These are phyloP conservation scores for Myochromella boudieri DNA, from an alignment of 768 basidiomycete species.

Conservation along the genomic window DNA sequence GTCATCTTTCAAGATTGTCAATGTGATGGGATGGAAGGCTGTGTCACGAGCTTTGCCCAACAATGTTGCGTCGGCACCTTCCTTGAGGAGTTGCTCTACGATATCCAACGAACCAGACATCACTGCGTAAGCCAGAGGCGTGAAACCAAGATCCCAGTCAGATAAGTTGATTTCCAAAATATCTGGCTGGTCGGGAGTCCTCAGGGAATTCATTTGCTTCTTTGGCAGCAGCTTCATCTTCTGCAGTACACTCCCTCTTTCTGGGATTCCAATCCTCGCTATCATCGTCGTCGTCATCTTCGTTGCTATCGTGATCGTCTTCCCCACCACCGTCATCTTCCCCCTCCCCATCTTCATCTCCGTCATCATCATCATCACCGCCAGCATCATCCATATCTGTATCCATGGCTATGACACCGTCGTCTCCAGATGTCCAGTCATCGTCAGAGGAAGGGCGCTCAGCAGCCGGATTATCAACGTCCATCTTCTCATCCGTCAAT, in stretches of 20 bases:
- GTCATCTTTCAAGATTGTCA: slow-evolving; percentile 39
- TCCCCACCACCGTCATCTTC: slow-evolving; percentile 17
- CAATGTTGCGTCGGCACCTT: slow-evolving; percentile 45
- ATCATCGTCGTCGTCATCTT: not conserved
- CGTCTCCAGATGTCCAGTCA: slow-evolving; percentile 48
- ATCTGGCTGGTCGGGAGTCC: slow-evolving; percentile 51
- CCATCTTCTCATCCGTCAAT: slow-evolving; percentile 12
- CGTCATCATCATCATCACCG: slow-evolving; percentile 20
- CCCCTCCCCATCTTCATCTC: slow-evolving; percentile 8
- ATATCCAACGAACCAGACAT: slow-evolving; percentile 43
- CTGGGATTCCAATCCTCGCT: not conserved
- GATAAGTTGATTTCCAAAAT: slow-evolving; percentile 51
- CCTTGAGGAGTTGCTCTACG: slow-evolving; percentile 45
- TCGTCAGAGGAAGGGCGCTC: slow-evolving; percentile 35
- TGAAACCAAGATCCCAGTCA: slow-evolving; percentile 62
- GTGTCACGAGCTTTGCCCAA: slow-evolving; percentile 18
- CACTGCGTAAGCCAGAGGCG: slow-evolving; percentile 51
- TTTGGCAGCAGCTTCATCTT: slow-evolving; percentile 16
- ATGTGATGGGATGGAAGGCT: slow-evolving; percentile 36
- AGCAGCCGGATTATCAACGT: not conserved
- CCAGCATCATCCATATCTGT: slow-evolving; percentile 20
- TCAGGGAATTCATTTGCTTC: slow-evolving; percentile 42
- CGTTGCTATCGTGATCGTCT: slow-evolving; percentile 5
- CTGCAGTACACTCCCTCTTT: slow-evolving; percentile 1
- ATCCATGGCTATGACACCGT: slow-evolving; percentile 20